These are phyloP conservation scores for Boletus insuetus DNA, from an alignment of 768 basidiomycete species.

Conservation along the genomic window DNA sequence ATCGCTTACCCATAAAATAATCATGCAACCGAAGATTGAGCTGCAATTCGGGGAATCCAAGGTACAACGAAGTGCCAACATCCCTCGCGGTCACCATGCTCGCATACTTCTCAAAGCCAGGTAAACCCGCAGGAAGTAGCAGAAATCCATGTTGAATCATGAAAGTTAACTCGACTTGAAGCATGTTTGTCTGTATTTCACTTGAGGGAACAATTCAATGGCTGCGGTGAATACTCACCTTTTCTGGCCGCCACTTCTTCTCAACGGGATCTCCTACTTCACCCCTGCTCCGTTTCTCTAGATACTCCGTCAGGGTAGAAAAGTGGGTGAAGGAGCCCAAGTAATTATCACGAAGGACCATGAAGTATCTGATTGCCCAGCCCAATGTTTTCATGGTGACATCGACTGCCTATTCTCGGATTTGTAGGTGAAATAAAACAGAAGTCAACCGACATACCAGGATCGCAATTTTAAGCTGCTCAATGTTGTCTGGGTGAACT, in stretches of 20 bases:
- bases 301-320: slow-evolving; percentile 81
- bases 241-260: slow-evolving; percentile 75
- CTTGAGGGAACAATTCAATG: slow-evolving; percentile 6
- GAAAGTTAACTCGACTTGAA: slow-evolving; percentile 70
- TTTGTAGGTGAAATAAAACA: background rate
- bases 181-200: slow-evolving; percentile 65
- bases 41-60: slow-evolving; percentile 67
- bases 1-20: slow-evolving; percentile 75
- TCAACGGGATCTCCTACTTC: slow-evolving; percentile 80
- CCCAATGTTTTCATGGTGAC: slow-evolving; percentile 71
- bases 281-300: slow-evolving; percentile 57
- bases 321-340: slow-evolving; percentile 94
- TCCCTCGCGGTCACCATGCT: slow-evolving; percentile 30
- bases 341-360: slow-evolving; percentile 91
- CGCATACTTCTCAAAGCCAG: slow-evolving; percentile 50
- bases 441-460: slow-evolving; percentile 37
- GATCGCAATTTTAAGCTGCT: slow-evolving; percentile 70
- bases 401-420: slow-evolving; percentile 42
- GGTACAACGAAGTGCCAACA: slow-evolving; percentile 52
- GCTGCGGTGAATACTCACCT: slow-evolving; percentile 42
- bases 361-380: slow-evolving; percentile 86
- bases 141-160: slow-evolving; percentile 51
- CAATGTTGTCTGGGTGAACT: slow-evolving; percentile 66
- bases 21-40: slow-evolving; percentile 79
- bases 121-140: slow-evolving; percentile 63